phyloP scores from a whole-genome alignment of 2,329 filamentous ascomycete genomes.

The Cadophora gregata region DNA sequence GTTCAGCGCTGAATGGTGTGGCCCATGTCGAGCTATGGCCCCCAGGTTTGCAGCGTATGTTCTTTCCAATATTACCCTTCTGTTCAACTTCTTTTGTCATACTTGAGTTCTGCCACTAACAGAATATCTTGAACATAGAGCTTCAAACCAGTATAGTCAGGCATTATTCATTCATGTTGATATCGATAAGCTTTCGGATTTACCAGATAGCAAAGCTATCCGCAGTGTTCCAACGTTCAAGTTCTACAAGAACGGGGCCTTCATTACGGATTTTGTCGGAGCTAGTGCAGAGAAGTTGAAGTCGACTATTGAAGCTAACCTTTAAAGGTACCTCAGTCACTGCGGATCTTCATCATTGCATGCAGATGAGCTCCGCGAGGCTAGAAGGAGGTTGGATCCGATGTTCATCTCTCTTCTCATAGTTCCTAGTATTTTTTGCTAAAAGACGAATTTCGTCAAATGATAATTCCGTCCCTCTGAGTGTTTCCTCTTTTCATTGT shows the following conservation, averaged over 20 bases:
- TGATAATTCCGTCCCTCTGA: no score
- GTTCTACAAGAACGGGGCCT: not conserved
- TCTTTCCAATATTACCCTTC: not conserved
- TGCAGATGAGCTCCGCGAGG: no score
- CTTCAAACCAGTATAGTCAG: not conserved
- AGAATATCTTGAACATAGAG: not conserved
- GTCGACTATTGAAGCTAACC: not conserved
- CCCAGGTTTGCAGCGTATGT: not conserved
- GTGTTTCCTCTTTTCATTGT: no score
- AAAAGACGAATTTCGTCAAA: no score
- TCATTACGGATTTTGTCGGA: not conserved
- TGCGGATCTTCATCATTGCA: no score
- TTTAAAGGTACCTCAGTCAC: not conserved
- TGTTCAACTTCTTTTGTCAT: no score
- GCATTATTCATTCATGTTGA: not conserved
- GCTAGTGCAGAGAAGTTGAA: not conserved
- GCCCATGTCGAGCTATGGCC: not conserved
- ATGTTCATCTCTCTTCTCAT: no score
- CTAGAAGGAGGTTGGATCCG: no score
- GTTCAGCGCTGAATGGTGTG: not conserved
- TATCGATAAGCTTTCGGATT: not conserved
- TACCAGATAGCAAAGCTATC: not conserved
- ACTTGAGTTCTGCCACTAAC: not conserved
- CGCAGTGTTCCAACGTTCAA: not conserved
- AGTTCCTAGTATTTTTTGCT: no score